These are phyloP conservation scores for Plantago ovata DNA, from an alignment of 257 asterid genomes.

Conservation along the genomic window DNA sequence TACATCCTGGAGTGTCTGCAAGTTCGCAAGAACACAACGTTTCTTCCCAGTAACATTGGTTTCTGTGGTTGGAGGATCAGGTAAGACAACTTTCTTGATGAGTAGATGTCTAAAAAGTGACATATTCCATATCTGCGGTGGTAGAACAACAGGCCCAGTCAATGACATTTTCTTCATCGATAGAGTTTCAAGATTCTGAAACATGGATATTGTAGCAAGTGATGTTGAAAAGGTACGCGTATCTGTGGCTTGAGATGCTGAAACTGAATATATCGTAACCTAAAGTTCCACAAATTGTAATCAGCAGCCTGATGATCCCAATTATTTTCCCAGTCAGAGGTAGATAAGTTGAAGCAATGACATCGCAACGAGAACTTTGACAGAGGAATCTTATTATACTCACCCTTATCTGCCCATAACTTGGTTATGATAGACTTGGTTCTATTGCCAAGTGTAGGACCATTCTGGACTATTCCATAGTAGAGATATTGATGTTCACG, in stretches of 20 bases:
- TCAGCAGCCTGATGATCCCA: no score
- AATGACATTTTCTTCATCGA: no score
- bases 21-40: background rate
- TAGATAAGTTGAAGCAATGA: no score
- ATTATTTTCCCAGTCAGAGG: no score
- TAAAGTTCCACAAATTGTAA: no score
- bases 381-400: no score
- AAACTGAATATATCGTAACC: background rate
- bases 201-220: no score
- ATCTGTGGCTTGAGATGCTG: background rate
- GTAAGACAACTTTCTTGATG: background rate
- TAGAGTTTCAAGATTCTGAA: no score
- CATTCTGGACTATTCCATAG: background rate
- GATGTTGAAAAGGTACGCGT: background rate
- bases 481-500: background rate
- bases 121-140: slow-evolving; percentile 1
- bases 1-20: background rate
- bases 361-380: background rate
- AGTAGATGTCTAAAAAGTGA: background rate
- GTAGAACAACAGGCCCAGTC: background rate
- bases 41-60: background rate
- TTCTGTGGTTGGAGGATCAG: background rate
- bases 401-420: no score
- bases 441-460: no score
- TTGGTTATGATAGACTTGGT: no score